Conservation (phyloP, 1,284 basidiomycete species). For the Pseudozyma thailandica region DNA sequence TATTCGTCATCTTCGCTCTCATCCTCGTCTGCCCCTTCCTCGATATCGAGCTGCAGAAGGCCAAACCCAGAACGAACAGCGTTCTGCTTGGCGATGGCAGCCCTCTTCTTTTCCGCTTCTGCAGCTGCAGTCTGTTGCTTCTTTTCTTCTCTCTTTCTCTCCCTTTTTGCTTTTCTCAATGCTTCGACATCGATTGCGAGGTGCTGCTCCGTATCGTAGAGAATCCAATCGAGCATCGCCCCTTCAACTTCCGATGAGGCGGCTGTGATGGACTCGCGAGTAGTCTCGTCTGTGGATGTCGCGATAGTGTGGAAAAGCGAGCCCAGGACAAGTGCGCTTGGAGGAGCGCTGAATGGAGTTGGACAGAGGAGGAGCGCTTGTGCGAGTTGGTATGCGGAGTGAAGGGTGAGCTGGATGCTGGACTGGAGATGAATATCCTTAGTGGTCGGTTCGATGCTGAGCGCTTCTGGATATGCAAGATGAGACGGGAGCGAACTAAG, state of each 20-base stretch:
- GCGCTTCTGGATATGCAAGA: slow-evolving; percentile 17
- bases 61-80: slow-evolving; percentile 24
- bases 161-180: slow-evolving; percentile 41
- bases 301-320: slow-evolving; percentile 36
- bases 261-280: slow-evolving; percentile 18
- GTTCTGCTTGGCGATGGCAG: slow-evolving; percentile 20
- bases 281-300: slow-evolving; percentile 20
- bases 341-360: slow-evolving; percentile 25
- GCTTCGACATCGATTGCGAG: slow-evolving; percentile 51
- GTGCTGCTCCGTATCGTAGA: slow-evolving; percentile 31
- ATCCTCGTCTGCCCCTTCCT: slow-evolving; percentile 23
- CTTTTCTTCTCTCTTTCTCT: slow-evolving; percentile 45
- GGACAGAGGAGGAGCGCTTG: slow-evolving; percentile 44
- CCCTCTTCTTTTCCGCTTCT: slow-evolving; percentile 23
- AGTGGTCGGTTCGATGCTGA: slow-evolving; percentile 37
- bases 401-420: slow-evolving; percentile 41
- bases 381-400: slow-evolving; percentile 34
- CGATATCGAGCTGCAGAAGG: slow-evolving; percentile 30
- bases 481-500: slow-evolving; percentile 17
- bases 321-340: slow-evolving; percentile 38
- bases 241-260: slow-evolving; percentile 17
- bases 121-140: slow-evolving; percentile 19
- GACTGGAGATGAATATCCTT: slow-evolving; percentile 40
- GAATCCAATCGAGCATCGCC: slow-evolving; percentile 40
- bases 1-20: slow-evolving; percentile 23